A percentile compares a stretch with the other conserved stretches of the same genome.
Conservation (phyloP, 441 rosid species). For the Isatis lusitanica region DNA sequence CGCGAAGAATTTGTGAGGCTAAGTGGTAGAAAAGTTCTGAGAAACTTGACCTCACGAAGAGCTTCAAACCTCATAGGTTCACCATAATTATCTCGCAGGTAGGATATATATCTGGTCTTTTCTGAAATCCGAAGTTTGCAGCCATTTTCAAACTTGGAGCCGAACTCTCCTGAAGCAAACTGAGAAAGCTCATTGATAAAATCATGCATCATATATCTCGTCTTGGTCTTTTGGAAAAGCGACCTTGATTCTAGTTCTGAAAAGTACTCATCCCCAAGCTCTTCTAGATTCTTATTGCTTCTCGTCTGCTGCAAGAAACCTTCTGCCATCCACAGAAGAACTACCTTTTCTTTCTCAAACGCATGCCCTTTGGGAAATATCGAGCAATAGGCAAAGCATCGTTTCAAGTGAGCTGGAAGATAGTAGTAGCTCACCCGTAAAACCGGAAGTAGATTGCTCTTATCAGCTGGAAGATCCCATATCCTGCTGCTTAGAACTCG, state of each 20-base stretch:
- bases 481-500: conserved; percentile 40
- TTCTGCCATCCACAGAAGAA: conserved; percentile 48
- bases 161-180: conserved; percentile 38
- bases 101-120: conserved; percentile 37
- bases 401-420: conserved; percentile 42
- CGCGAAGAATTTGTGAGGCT: conserved; percentile 33
- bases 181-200: conserved; percentile 40
- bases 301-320: conserved; percentile 36
- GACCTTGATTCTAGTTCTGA: conserved; percentile 36
- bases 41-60: conserved; percentile 34
- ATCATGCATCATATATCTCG: conserved; percentile 41
- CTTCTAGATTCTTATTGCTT: conserved; percentile 36
- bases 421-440: conserved; percentile 38
- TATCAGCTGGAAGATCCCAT: conserved; percentile 42
- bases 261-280: conserved; percentile 37
- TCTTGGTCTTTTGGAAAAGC: conserved; percentile 35
- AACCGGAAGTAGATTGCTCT: conserved; percentile 38
- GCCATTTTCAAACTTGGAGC: conserved; percentile 30
- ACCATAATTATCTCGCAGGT: conserved; percentile 24
- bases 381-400: conserved; percentile 45
- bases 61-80: conserved; percentile 35
- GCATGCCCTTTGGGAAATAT: conserved; percentile 41
- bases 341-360: conserved; percentile 35
- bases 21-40: conserved; percentile 40
- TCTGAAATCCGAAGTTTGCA: conserved; percentile 13